Conservation (phyloP, 306 rosid species). For the Cicer bijugum region DNA sequence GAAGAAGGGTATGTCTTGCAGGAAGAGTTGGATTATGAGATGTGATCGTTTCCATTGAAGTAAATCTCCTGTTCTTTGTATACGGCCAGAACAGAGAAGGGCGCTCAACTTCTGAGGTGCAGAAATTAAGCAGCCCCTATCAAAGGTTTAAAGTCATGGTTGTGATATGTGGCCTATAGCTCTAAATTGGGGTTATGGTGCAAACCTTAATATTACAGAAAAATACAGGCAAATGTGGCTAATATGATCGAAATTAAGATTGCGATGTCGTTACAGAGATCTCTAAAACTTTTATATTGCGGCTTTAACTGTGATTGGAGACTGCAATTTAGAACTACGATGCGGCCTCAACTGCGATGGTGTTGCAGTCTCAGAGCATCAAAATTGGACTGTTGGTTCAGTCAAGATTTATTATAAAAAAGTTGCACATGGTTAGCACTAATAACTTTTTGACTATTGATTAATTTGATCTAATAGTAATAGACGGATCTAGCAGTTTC, state of each 20-base stretch:
- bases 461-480: background rate
- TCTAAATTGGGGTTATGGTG: too few species aligned
- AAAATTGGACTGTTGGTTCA: slow-evolving; percentile 11
- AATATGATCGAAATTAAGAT: too few species aligned
- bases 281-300: too few species aligned
- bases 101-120: slow-evolving; percentile 17
- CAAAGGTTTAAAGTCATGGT: background rate
- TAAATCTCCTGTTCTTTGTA: background rate
- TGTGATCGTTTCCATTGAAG: slow-evolving; percentile 23
- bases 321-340: too few species aligned
- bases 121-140: slow-evolving; percentile 20
- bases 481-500: background rate
- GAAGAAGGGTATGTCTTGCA: slow-evolving; percentile 56
- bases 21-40: slow-evolving; percentile 56
- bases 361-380: background rate
- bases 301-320: too few species aligned
- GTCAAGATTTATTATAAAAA: slow-evolving; percentile 31
- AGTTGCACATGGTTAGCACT: background rate
- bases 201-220: background rate
- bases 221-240: background rate
- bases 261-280: too few species aligned
- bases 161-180: too few species aligned
- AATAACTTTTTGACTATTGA: background rate
- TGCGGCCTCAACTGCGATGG: background rate
- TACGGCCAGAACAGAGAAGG: slow-evolving; percentile 6